Evolutionary conservation across 495 filamentous ascomycete genomes (phyloP), one percentile per base, ranked within the genome.

Genomic region (Mycothermus thermophilus): DNA sequence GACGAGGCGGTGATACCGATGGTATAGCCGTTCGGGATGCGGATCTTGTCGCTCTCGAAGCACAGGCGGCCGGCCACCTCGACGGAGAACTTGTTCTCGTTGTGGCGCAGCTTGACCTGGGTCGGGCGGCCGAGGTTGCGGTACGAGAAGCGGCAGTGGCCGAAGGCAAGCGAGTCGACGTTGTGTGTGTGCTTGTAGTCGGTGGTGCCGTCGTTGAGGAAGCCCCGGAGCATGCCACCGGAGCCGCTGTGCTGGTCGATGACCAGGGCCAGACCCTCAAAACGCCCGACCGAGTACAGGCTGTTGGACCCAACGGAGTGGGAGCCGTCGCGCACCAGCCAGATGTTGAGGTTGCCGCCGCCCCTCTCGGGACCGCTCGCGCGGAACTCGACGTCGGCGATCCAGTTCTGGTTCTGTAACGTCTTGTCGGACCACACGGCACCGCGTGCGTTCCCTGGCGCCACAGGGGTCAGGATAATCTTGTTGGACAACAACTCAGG

Each of bases 301-400:
- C 80, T 87, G 12, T 73, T 66, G 4, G 76, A 66, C 32, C 76
- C 76, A 35, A 92, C 60, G 13, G 61, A 62, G 43, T 62, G 54
- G 42, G 69, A 60, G 29, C 82, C 83, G 34, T 82, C 73, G 42
- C 80, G 77, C 12, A 74, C 75, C 53, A 88, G 84, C 92, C 92
- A 97, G 43, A 97, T 63, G 51, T 94, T 83, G 39, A 97, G 67
- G 58, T 92, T 95, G 28, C 90, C 90, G 19, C 79, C 74, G 21
- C 75, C 83, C 46, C 83, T 66, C 55, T 96, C 90, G 10, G 77
- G 79, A 3, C 90, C 90, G 32, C 71, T 83, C 6, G 76, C 83
- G 41, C 90, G 75, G 63, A 96, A 96, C 46, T 86, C 74, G 43
- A 94, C 64, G 44, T 92, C 83, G 22, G 75, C 74, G 8, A 69